A percentile compares a stretch with the other conserved stretches of the same genome.
phyloP scores from a whole-genome alignment of 805 yeast species.

The Pichia eremophila region DNA sequence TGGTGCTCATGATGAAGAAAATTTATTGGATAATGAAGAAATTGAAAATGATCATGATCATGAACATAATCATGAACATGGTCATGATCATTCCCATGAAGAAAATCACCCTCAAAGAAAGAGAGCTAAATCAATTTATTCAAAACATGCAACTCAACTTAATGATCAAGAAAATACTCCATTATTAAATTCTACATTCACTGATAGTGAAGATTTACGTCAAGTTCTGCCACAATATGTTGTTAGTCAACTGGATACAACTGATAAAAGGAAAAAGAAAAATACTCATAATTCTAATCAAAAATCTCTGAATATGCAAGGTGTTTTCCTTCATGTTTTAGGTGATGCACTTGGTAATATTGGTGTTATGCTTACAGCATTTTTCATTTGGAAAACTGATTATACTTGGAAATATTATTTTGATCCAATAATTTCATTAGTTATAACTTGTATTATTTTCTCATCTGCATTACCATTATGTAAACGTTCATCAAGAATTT shows the following conservation, averaged over 20 bases:
- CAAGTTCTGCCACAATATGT: slow-evolving; percentile 23
- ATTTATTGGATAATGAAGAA: slow-evolving; percentile 1
- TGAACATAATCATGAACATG: background rate
- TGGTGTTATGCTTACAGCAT: slow-evolving; percentile 84
- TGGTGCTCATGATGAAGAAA: slow-evolving; percentile 7
- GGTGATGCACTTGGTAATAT: slow-evolving; percentile 95
- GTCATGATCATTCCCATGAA: background rate
- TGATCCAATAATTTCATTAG: slow-evolving; percentile 79
- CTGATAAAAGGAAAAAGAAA: slow-evolving; percentile 8
- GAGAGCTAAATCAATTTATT: slow-evolving; percentile 1
- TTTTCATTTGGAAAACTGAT: slow-evolving; percentile 90
- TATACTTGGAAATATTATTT: slow-evolving; percentile 78
- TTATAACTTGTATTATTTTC: slow-evolving; percentile 82
- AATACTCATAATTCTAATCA: slow-evolving; percentile 11
- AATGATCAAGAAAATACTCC: slow-evolving; percentile 4
- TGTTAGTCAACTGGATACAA: slow-evolving; percentile 14
- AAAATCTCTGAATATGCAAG: slow-evolving; percentile 91
- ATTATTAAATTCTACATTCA: slow-evolving; percentile 4
- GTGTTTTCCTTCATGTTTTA: slow-evolving; percentile 88
- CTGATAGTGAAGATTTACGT: slow-evolving; percentile 18
- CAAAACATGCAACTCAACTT: background rate
- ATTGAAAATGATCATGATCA: slow-evolving; percentile 4
- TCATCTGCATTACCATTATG: slow-evolving; percentile 89
- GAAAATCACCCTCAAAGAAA: background rate
- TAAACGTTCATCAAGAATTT: slow-evolving; percentile 72